These are phyloP conservation scores for Arthromyces matolae DNA, from an alignment of 768 basidiomycete species.

Conservation along the genomic window DNA sequence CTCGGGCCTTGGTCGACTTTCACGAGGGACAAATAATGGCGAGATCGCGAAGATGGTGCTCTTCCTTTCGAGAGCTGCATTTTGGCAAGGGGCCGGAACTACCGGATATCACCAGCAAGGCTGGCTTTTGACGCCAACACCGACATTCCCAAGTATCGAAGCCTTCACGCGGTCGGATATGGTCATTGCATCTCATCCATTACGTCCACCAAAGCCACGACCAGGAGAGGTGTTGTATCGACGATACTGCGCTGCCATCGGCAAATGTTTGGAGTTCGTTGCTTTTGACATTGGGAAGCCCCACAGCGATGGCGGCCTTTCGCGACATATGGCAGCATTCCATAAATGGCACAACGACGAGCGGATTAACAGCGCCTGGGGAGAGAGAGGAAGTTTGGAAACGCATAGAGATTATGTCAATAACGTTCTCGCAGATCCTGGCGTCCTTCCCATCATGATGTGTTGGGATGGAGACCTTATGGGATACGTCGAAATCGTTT, in stretches of 20 bases:
- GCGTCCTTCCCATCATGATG: slow-evolving; percentile 38
- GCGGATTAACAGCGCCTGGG: slow-evolving; percentile 45
- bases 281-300: slow-evolving; percentile 31
- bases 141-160: slow-evolving; percentile 33
- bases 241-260: slow-evolving; percentile 29
- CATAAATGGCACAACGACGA: slow-evolving; percentile 47
- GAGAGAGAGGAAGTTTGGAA: slow-evolving; percentile 40
- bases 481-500: slow-evolving; percentile 45
- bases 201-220: slow-evolving; percentile 44
- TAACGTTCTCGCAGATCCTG: slow-evolving; percentile 32
- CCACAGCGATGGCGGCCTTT: slow-evolving; percentile 19
- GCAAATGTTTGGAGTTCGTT: slow-evolving; percentile 29
- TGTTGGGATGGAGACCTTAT: slow-evolving; percentile 44
- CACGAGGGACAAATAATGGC: slow-evolving; percentile 14
- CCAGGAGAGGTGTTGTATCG: slow-evolving; percentile 40
- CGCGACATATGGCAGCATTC: slow-evolving; percentile 40
- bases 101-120: slow-evolving; percentile 25
- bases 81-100: slow-evolving; percentile 51
- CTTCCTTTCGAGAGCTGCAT: slow-evolving; percentile 39
- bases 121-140: slow-evolving; percentile 24
- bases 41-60: slow-evolving; percentile 21
- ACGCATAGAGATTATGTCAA: slow-evolving; percentile 40
- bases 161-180: slow-evolving; percentile 43
- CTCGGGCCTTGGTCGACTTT: slow-evolving; percentile 32
- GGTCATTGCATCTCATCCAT: slow-evolving; percentile 49